Conservation (phyloP, 805 yeast species). For the Yueomyces sinensis region DNA sequence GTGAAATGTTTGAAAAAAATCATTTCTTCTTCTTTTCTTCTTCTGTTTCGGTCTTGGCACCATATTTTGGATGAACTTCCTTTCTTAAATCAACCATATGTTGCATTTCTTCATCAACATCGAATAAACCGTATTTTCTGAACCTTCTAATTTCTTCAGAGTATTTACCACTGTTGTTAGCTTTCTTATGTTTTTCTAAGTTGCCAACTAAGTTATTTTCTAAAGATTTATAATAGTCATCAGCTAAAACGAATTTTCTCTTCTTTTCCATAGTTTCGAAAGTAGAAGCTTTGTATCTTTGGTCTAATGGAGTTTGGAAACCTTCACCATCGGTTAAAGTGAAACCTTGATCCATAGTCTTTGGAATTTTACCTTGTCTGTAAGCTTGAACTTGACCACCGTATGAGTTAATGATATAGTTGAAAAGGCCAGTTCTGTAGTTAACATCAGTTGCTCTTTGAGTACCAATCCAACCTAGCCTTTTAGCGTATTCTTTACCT, state of each 20-base stretch:
- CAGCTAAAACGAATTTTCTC: constrained; percentile 39
- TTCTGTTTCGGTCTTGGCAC: constrained; percentile 1
- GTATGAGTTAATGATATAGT: constrained; percentile 43
- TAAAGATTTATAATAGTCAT: constrained; percentile 40
- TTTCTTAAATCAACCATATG: constrained; percentile 18
- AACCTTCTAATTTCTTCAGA: constrained; percentile 39
- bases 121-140: constrained; percentile 53
- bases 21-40: constrained; percentile 8
- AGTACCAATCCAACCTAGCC: constrained; percentile 92
- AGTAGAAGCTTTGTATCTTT: constrained; percentile 24
- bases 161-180: constrained; percentile 26
- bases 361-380: constrained; percentile 53
- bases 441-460: constrained; percentile 57
- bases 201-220: constrained; percentile 33
- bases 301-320: constrained; percentile 42
- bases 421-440: constrained; percentile 58
- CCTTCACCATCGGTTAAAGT: constrained; percentile 73
- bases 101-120: constrained; percentile 27
- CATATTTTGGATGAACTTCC: constrained; percentile 7
- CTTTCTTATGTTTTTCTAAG: constrained; percentile 19
- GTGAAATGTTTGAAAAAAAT: background rate
- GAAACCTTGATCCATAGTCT: constrained; percentile 45
- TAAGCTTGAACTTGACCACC: constrained; percentile 75
- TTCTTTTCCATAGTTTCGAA: constrained; percentile 29
- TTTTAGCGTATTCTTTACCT: constrained; percentile 33